These are phyloP conservation scores for Oryza australiensis DNA, from an alignment of 176 grass and related monocot species.

Conservation along the genomic window DNA sequence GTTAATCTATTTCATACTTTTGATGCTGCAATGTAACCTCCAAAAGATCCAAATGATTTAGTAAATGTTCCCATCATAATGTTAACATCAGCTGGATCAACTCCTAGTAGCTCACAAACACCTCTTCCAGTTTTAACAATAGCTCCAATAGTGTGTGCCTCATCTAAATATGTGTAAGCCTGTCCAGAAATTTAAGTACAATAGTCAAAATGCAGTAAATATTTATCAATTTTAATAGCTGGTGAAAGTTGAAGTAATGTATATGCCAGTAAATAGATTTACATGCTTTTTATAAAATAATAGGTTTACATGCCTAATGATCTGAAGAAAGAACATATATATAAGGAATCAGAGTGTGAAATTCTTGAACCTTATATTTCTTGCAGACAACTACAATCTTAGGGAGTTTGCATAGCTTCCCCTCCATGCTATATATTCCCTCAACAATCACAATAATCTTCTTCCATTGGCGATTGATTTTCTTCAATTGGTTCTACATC, in stretches of 20 bases:
- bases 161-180: conserved; percentile 89
- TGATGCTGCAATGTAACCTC: conserved; percentile 92
- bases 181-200: conserved; percentile 41
- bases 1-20: conserved; percentile 47
- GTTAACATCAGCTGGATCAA: conserved; percentile 81
- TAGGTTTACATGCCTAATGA: not conserved
- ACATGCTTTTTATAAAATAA: not conserved
- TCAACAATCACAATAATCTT: conserved; percentile 95
- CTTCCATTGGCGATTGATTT: too few relatives aligned
- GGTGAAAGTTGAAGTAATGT: not conserved
- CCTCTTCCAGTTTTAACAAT: conserved; percentile 76
- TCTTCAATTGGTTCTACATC: too few relatives aligned
- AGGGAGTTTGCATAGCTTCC: conserved; percentile 83
- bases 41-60: conserved; percentile 88
- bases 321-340: conserved; percentile 28
- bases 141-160: conserved; percentile 96
- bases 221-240: not conserved
- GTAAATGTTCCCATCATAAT: conserved; percentile 99
- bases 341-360: conserved; percentile 9
- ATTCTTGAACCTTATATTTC: conserved; percentile 76
- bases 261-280: conserved; percentile 3
- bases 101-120: too few relatives aligned
- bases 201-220: not conserved
- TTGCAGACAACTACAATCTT: conserved; percentile 90
- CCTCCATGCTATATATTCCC: conserved; percentile 98